Percentiles rank a stretch among this genome's conserved stretches.
phyloP scores from a whole-genome alignment of 305 asterid species.

The Coffea humblotiana region DNA sequence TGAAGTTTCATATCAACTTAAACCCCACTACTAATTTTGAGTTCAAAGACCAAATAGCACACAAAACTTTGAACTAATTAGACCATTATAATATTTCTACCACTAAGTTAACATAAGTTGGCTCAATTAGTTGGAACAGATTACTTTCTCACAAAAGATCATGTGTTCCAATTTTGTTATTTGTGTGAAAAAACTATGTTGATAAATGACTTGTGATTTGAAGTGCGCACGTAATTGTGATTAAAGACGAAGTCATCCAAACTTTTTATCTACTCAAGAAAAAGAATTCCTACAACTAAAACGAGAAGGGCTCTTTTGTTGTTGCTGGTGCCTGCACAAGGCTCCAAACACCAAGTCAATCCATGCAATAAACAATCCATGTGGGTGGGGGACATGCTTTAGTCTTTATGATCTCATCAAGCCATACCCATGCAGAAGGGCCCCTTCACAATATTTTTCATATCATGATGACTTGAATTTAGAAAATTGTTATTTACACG shows the following conservation, averaged over 20 bases:
- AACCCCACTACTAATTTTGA: not conserved
- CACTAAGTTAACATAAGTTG: not conserved
- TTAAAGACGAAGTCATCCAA: no score
- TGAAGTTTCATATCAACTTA: not conserved
- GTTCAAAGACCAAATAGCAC: not conserved
- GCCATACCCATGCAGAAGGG: slow-evolving; percentile 12
- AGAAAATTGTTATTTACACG: no score
- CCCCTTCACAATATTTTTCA: not conserved
- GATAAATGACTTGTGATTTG: no score
- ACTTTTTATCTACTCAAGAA: no score
- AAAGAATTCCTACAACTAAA: not conserved
- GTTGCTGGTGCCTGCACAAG: not conserved
- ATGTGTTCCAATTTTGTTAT: no score
- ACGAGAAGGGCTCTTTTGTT: no score
- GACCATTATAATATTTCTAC: not conserved
- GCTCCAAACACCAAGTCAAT: slow-evolving; percentile 5
- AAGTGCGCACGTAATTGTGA: no score
- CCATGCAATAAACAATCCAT: slow-evolving; percentile 23
- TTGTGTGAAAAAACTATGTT: no score
- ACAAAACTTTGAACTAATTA: not conserved
- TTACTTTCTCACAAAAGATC: no score
- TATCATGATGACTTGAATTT: no score
- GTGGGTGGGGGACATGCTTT: slow-evolving; percentile 11
- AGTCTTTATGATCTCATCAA: not conserved
- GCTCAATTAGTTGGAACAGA: no score